Conservation (phyloP, 306 rosid genomes). For the Cucumis cinereus region DNA sequence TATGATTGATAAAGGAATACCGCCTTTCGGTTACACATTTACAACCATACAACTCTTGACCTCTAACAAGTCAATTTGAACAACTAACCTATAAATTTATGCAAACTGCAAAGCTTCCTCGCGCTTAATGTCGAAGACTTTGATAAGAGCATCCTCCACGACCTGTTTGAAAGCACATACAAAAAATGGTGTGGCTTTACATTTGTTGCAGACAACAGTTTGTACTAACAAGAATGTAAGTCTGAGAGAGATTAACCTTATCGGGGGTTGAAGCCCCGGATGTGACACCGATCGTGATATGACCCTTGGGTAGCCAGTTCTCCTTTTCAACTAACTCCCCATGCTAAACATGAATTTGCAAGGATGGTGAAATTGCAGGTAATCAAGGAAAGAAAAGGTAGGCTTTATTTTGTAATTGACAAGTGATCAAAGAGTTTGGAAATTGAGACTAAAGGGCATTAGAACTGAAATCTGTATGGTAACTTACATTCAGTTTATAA, state of each 20-base stretch:
- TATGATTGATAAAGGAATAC: neutral
- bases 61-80: slow-evolving; percentile 2
- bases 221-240: neutral
- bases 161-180: slow-evolving; percentile 30
- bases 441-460: neutral
- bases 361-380: neutral
- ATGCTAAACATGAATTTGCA: slow-evolving; percentile 31
- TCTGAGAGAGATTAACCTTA: slow-evolving; percentile 41
- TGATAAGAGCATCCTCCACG: slow-evolving; percentile 76
- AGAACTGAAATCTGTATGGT: slow-evolving; percentile 1
- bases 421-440: neutral
- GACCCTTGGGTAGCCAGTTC: slow-evolving; percentile 77
- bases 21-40: neutral
- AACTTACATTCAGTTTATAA: slow-evolving; percentile 58
- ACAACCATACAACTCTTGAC: neutral
- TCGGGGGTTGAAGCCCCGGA: slow-evolving; percentile 99
- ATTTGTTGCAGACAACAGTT: neutral
- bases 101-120: slow-evolving; percentile 61
- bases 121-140: slow-evolving; percentile 65
- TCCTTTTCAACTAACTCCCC: slow-evolving; percentile 95
- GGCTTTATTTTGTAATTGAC: neutral
- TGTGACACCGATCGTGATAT: slow-evolving; percentile 74
- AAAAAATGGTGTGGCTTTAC: neutral
- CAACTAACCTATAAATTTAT: slow-evolving; percentile 10
- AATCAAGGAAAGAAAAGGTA: neutral